Evolutionary conservation across 2,329 filamentous ascomycete genomes (phyloP).

Genomic region (Aureobasidium sp.): DNA sequence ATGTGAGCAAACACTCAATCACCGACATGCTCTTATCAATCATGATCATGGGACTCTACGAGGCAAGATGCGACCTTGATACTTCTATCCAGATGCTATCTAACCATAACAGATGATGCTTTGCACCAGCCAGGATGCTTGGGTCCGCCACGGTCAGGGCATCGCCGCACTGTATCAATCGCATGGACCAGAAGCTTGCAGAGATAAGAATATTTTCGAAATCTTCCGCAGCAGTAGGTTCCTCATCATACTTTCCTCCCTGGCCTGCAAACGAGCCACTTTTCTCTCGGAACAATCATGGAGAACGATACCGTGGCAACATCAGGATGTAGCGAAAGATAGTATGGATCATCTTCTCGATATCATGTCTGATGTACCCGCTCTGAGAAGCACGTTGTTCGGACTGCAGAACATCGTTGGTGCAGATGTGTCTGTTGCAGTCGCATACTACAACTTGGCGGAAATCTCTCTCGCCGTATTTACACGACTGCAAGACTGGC

Average conservation of each 20-base stretch:
- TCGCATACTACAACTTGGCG: background rate
- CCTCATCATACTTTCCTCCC: background rate
- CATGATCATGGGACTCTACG: background rate
- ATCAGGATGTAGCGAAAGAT: background rate
- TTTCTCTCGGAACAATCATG: background rate
- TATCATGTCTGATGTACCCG: background rate
- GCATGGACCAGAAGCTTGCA: background rate
- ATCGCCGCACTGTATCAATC: background rate
- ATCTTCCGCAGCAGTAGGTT: background rate
- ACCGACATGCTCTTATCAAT: background rate
- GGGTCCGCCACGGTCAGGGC: background rate
- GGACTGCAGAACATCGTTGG: background rate
- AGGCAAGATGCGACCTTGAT: background rate
- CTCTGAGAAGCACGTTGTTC: background rate
- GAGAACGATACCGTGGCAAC: background rate
- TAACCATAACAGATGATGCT: slow-evolving; percentile 1
- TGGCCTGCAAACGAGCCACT: background rate
- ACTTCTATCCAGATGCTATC: background rate
- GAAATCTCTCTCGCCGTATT: background rate
- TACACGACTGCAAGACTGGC: background rate
- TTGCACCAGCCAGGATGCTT: background rate
- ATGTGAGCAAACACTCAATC: background rate
- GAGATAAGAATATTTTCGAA: background rate
- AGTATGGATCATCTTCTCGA: background rate
- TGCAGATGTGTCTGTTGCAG: background rate